Percentiles rank a stretch among this genome's conserved stretches.
Evolutionary conservation across 208 protist genomes (phyloP).

Genomic region (Leishmania tropica): DNA sequence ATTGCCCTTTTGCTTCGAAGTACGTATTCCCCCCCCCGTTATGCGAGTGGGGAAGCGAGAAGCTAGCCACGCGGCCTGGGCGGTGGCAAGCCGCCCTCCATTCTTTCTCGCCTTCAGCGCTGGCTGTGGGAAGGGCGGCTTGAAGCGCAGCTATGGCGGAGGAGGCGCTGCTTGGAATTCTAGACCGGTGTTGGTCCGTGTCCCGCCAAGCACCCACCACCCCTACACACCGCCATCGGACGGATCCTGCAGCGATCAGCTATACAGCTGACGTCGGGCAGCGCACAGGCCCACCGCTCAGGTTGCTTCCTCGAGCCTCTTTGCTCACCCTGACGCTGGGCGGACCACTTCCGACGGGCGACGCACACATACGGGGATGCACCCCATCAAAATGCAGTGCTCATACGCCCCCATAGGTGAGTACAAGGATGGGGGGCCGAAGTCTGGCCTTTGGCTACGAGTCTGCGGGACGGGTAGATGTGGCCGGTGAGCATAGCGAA

Average conservation of each 20-base stretch:
- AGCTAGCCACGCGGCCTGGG: background rate
- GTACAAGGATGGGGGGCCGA: too few species aligned
- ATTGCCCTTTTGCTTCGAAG: background rate
- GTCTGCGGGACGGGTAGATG: too few species aligned
- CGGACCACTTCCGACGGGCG: too few species aligned
- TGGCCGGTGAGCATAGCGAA: background rate
- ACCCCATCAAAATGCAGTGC: too few species aligned
- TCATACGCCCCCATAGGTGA: too few species aligned
- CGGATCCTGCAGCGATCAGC: too few species aligned
- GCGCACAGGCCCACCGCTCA: background rate
- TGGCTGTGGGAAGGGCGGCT: too few species aligned
- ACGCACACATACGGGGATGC: too few species aligned
- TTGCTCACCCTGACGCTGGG: background rate
- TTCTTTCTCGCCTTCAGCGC: too few species aligned
- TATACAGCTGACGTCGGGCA: conserved; percentile 13
- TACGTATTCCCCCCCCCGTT: background rate
- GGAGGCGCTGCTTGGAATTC: background rate
- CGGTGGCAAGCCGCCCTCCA: too few species aligned
- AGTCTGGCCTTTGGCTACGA: too few species aligned
- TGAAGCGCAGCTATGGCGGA: background rate
- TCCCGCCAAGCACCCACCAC: background rate
- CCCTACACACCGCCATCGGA: too few species aligned
- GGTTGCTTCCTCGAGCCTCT: background rate
- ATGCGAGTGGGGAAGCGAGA: background rate
- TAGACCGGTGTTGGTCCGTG: background rate